A percentile compares a stretch with the other conserved stretches of the same genome.
Conservation (phyloP, 495 filamentous ascomycete genomes). For the Aspergillus wentii region DNA sequence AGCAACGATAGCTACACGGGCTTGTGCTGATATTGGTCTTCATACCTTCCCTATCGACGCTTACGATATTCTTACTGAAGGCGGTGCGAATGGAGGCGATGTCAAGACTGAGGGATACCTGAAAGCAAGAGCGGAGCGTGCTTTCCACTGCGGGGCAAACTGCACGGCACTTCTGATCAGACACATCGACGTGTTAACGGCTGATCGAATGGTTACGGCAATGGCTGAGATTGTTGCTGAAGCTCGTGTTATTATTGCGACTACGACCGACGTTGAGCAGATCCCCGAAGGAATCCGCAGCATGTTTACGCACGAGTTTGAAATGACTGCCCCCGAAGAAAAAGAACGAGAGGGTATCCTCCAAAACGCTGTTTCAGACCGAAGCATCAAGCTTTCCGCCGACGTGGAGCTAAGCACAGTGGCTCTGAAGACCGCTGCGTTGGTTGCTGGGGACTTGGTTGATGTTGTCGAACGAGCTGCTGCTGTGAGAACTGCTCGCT, state of each 20-base stretch:
- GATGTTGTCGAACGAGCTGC: conserved; percentile 91
- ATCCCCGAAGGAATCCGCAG: conserved; percentile 83
- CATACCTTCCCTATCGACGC: conserved; percentile 88
- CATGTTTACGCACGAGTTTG: conserved; percentile 92
- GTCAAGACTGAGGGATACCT: conserved; percentile 90
- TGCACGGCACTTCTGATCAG: conserved; percentile 77
- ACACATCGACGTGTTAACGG: conserved; percentile 86
- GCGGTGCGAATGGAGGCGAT: conserved; percentile 78
- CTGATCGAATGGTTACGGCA: conserved; percentile 79
- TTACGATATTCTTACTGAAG: conserved; percentile 89
- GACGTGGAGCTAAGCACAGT: conserved; percentile 80
- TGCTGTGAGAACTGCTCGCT: conserved; percentile 64
- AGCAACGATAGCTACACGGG: conserved; percentile 64
- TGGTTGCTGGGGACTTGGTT: conserved; percentile 89
- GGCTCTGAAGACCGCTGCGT: conserved; percentile 89
- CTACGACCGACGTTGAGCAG: conserved; percentile 91
- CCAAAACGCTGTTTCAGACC: conserved; percentile 67
- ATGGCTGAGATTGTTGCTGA: conserved; percentile 73
- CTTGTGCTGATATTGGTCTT: conserved; percentile 81
- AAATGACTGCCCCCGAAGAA: conserved; percentile 90
- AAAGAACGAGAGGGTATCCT: conserved; percentile 86
- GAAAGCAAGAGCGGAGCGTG: conserved; percentile 80
- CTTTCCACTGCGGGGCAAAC: conserved; percentile 79
- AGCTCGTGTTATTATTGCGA: conserved; percentile 78
- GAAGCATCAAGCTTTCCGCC: conserved; percentile 63